Percentiles rank a stretch among this genome's conserved stretches.
These are phyloP conservation scores for Apophysomyces ossiformis DNA, from an alignment of 371 early-diverging fungal genomes.

Conservation along the genomic window DNA sequence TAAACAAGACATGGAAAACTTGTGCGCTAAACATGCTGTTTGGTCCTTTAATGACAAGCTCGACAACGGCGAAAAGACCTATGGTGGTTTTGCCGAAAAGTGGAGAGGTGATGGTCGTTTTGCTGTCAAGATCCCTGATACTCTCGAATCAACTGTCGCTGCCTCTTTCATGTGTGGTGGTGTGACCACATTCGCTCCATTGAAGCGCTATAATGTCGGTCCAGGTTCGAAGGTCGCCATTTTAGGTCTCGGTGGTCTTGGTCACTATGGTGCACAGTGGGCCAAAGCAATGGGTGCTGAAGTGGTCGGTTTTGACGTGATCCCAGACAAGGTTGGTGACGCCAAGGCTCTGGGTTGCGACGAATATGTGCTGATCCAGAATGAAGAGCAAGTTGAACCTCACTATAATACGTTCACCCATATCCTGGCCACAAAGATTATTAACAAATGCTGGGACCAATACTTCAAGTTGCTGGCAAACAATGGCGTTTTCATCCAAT, in stretches of 20 bases:
- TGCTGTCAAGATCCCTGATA: constrained; percentile 62
- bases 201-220: constrained; percentile 49
- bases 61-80: constrained; percentile 54
- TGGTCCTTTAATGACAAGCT: constrained; percentile 66
- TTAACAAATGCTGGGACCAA: constrained; percentile 31
- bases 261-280: constrained; percentile 70
- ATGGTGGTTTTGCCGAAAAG: constrained; percentile 70
- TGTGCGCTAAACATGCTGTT: constrained; percentile 51
- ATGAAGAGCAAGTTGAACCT: constrained; percentile 1
- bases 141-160: constrained; percentile 52
- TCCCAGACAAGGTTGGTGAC: constrained; percentile 66
- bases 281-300: constrained; percentile 64
- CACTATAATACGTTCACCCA: not conserved
- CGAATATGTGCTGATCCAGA: constrained; percentile 38
- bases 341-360: constrained; percentile 70
- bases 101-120: constrained; percentile 59
- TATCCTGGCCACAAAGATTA: constrained; percentile 23
- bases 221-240: constrained; percentile 65
- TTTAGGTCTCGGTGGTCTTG: constrained; percentile 78
- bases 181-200: constrained; percentile 63
- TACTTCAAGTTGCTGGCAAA: constrained; percentile 43
- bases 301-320: constrained; percentile 71
- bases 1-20: constrained; percentile 36
- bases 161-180: constrained; percentile 52
- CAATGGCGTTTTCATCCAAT: constrained; percentile 38